Conservation (phyloP, 768 basidiomycete genomes). For the Amanita muscaria region DNA sequence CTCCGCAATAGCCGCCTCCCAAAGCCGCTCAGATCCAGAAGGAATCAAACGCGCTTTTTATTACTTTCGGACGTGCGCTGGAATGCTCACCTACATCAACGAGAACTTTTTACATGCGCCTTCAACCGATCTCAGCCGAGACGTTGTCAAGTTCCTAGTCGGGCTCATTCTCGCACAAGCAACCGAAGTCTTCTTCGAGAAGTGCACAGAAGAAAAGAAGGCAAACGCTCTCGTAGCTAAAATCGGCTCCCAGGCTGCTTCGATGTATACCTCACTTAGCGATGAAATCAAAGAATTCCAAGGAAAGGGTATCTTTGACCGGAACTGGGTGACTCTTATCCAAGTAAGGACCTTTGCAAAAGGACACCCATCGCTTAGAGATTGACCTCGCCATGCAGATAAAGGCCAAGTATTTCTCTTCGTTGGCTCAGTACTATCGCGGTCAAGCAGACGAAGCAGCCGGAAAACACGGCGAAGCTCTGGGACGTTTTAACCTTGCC, state of each 20-base stretch:
- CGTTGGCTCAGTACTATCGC: conserved; percentile 82
- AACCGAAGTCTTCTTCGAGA: conserved; percentile 94
- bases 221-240: conserved; percentile 67
- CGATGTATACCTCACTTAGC: conserved; percentile 69
- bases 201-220: conserved; percentile 90
- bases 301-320: conserved; percentile 91
- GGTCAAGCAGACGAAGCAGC: conserved; percentile 67
- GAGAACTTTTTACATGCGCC: conserved; percentile 99
- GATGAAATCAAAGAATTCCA: conserved; percentile 97
- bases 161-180: conserved; percentile 88
- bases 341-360: conserved; percentile 40
- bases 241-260: conserved; percentile 75
- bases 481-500: conserved; percentile 71
- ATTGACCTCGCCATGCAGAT: conserved; percentile 36
- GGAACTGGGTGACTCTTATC: conserved; percentile 86
- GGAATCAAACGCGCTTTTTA: conserved; percentile 90
- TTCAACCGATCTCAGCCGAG: conserved; percentile 86
- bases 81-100: conserved; percentile 98
- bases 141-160: conserved; percentile 89
- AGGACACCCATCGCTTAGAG: conserved; percentile 2
- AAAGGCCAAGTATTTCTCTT: conserved; percentile 85
- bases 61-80: conserved; percentile 83
- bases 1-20: conserved; percentile 80
- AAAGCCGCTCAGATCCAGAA: conserved; percentile 83
- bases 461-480: conserved; percentile 78